A percentile compares a stretch with the other conserved stretches of the same genome.
Evolutionary conservation across 331 rosid genomes (phyloP).

Genomic region (Phaseolus coccineus): DNA sequence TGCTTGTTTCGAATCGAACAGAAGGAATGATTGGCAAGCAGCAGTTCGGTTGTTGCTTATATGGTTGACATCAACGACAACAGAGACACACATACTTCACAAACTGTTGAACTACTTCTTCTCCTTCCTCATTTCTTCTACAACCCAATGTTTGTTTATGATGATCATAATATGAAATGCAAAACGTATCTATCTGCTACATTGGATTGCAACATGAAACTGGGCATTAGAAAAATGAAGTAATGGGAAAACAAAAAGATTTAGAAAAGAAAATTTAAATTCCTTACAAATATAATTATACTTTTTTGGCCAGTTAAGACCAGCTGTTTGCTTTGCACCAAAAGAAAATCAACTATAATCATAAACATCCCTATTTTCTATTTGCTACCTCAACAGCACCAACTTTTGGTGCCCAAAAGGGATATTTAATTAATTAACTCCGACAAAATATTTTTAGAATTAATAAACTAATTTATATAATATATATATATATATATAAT

Average conservation of each 20-base stretch:
- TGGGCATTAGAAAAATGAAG: not conserved
- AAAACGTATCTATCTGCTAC: not conserved
- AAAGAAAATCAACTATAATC: not conserved
- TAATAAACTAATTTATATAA: too few relatives aligned
- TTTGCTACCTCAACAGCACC: not conserved
- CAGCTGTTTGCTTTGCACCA: not conserved
- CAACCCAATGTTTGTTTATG: not conserved
- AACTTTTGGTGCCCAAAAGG: not conserved
- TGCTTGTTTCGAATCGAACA: conserved; percentile 35
- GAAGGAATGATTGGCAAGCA: conserved; percentile 15
- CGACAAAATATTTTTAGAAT: too few relatives aligned
- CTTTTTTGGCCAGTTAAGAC: not conserved
- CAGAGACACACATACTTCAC: conserved; percentile 4
- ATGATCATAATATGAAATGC: conserved; percentile 16
- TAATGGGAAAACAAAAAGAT: too few relatives aligned
- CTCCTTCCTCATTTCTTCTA: conserved; percentile 19
- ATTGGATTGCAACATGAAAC: conserved; percentile 10
- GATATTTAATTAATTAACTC: not conserved
- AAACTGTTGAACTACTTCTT: not conserved
- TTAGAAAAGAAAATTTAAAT: too few relatives aligned
- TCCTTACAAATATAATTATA: not conserved
- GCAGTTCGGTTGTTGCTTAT: conserved; percentile 44
- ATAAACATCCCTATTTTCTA: not conserved
- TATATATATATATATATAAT: too few relatives aligned
- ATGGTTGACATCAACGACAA: conserved; percentile 38